Evolutionary conservation across 2,329 filamentous ascomycete species (phyloP), one percentile per base, ranked within the genome.

Genomic region (Aspergillus versicolor): DNA sequence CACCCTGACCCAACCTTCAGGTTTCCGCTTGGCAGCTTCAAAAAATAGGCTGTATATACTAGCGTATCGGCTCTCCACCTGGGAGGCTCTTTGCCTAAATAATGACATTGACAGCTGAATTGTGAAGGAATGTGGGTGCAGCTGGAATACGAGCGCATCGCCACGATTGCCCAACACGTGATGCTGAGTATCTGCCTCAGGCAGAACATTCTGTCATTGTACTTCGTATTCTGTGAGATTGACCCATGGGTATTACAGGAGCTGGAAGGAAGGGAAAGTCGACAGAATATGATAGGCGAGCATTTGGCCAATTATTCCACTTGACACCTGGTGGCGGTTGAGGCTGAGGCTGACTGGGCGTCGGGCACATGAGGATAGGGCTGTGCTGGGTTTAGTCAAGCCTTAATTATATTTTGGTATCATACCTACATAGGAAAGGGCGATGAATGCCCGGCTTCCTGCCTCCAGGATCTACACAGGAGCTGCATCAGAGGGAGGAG

Each of bases 131-230:
- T 12, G 9, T 11, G 9, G 4, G 17, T 45, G 12, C 15, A 30
- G 7, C 27, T 30, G 9, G 13, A 54, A 54, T 42, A 54, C 52
- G 52, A 54, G 52, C 34, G 30, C 52, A 54, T 54, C 34, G 52
- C 51, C 43, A 40, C 34, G 21, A 40, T 17, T 24, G 13, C 34
- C 34, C 6, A 11, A 19, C 50, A 52, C 50, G 48, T 52, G 40
- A 45, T 17, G 48, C 38, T 11, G 13, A 42, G 27, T 43, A 15
- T 0, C 2, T n/a, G 48, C 48, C 48, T 51, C n/a, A 51, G 48
- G 48, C 38, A 42, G 3, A n/a, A 17, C 0, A 3, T 2, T 40
- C 2, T 17, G 6, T n/a, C 27, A 30, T 17, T 27, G 19, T 50
- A 24, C 27, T 21, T 32, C 30, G 34, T n/a, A 37, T 37, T 37